A percentile compares a stretch with the other conserved stretches of the same genome.
Evolutionary conservation across 495 filamentous ascomycete genomes (phyloP).

Genomic region (Xylaria scruposa): DNA sequence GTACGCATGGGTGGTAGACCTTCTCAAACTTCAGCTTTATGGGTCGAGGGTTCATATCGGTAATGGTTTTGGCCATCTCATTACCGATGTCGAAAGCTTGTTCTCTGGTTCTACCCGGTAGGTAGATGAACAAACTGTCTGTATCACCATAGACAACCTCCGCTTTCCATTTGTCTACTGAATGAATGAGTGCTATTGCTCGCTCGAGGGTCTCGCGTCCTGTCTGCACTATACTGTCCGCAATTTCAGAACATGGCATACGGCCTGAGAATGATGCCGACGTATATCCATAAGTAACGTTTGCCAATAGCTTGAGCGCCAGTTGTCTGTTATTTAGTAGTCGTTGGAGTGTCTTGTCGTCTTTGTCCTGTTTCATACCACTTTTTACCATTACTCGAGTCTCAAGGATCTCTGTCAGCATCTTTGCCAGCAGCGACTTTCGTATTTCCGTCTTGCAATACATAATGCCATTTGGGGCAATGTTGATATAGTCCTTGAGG

Average conservation of each 20-base stretch:
- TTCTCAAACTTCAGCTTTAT: slow-evolving; percentile 99
- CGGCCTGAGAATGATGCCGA: slow-evolving; percentile 94
- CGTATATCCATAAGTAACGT: slow-evolving; percentile 98
- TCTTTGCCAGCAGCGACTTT: slow-evolving; percentile 91
- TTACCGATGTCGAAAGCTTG: slow-evolving; percentile 92
- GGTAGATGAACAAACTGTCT: slow-evolving; percentile 91
- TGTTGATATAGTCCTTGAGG: slow-evolving; percentile 85
- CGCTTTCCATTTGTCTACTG: slow-evolving; percentile 82
- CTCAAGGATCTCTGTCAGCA: slow-evolving; percentile 95
- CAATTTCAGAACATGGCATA: slow-evolving; percentile 98
- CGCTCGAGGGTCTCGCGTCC: slow-evolving; percentile 93
- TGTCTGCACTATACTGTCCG: slow-evolving; percentile 96
- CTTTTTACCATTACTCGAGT: slow-evolving; percentile 98
- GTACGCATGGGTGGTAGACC: slow-evolving; percentile 92
- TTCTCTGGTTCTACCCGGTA: slow-evolving; percentile 83
- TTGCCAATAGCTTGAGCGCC: slow-evolving; percentile 95
- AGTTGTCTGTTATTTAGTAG: slow-evolving; percentile 93
- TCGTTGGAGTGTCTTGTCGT: slow-evolving; percentile 84
- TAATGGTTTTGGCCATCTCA: slow-evolving; percentile 90
- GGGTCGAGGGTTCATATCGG: slow-evolving; percentile 87
- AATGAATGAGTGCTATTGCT: slow-evolving; percentile 91
- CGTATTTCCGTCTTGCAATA: slow-evolving; percentile 86
- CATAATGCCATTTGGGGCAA: slow-evolving; percentile 96
- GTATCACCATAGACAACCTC: slow-evolving; percentile 99
- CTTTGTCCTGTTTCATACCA: slow-evolving; percentile 94